Percentiles rank a stretch among this genome's conserved stretches.
Conservation (phyloP, 768 basidiomycete genomes). For the Xerocomellus intermedius region DNA sequence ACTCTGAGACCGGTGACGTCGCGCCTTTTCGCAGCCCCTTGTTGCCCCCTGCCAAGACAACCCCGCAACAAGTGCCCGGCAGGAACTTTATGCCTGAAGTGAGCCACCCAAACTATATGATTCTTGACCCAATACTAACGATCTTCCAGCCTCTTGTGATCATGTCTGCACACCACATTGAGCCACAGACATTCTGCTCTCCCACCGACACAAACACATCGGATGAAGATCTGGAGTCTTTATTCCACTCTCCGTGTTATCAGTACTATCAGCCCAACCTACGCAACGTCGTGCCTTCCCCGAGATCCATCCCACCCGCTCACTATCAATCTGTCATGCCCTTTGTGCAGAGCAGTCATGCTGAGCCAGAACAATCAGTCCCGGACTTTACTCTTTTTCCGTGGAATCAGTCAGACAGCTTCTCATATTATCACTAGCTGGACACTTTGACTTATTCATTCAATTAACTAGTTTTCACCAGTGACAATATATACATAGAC, state of each 20-base stretch:
- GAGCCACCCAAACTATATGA: neutral
- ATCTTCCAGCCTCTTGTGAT: conserved; percentile 1
- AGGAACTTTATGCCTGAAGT: conserved; percentile 5
- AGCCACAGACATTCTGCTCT: conserved; percentile 1
- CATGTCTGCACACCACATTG: neutral
- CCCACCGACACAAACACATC: neutral
- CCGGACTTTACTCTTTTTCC: conserved; percentile 20
- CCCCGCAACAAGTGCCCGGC: neutral
- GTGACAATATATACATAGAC: conserved; percentile 3
- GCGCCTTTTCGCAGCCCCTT: conserved; percentile 30
- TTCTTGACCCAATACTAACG: conserved; percentile 1
- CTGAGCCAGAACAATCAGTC: conserved; percentile 4
- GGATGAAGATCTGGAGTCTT: neutral
- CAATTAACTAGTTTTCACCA: conserved; percentile 15
- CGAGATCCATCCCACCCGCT: neutral
- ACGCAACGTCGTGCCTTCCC: neutral
- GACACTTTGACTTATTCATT: conserved; percentile 28
- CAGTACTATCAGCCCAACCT: conserved; percentile 6
- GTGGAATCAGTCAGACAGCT: conserved; percentile 25
- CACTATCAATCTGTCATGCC: conserved; percentile 15
- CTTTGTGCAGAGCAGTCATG: conserved; percentile 4
- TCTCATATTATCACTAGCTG: conserved; percentile 20
- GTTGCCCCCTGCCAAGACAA: conserved; percentile 24
- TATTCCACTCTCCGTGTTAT: conserved; percentile 1
- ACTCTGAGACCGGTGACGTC: conserved; percentile 6